A percentile compares a stretch with the other conserved stretches of the same genome.
Conservation (phyloP, 495 filamentous ascomycete species). For the Penicillium steckii region DNA sequence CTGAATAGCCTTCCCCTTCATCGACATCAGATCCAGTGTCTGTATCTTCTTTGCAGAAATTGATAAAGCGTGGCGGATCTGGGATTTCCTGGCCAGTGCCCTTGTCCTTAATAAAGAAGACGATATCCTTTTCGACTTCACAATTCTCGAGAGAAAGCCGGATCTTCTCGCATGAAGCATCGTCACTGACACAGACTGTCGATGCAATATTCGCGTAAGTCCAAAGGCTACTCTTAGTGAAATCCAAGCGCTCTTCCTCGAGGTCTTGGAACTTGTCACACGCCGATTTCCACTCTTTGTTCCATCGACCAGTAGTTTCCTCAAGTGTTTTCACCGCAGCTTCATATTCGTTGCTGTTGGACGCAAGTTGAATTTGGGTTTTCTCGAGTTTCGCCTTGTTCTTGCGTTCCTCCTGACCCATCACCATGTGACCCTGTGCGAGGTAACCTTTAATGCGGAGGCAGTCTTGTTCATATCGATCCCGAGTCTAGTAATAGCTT, state of each 20-base stretch:
- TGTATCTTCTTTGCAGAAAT: constrained; percentile 91
- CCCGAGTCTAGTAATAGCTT: constrained; percentile 62
- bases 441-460: constrained; percentile 98
- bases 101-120: constrained; percentile 80
- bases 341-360: constrained; percentile 91
- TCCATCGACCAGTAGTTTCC: constrained; percentile 95
- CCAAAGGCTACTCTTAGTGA: constrained; percentile 96
- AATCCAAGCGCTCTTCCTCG: constrained; percentile 95
- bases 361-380: constrained; percentile 91
- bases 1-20: constrained; percentile 83
- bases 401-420: constrained; percentile 98
- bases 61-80: constrained; percentile 96
- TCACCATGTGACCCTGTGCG: constrained; percentile 99
- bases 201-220: constrained; percentile 95
- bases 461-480: constrained; percentile 95
- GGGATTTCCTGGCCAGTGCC: constrained; percentile 97
- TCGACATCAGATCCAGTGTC: constrained; percentile 80
- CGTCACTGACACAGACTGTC: constrained; percentile 98
- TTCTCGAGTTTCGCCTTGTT: constrained; percentile 99
- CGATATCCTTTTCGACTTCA: constrained; percentile 95
- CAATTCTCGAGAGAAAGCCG: constrained; percentile 92
- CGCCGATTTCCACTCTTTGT: constrained; percentile 94
- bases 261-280: constrained; percentile 99
- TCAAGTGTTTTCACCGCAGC: constrained; percentile 88
- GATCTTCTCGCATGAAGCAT: constrained; percentile 95